Base-by-base conservation (phyloP, 164 flowering plant species). In the Kalanchoe fedtschenkoi region DNA sequence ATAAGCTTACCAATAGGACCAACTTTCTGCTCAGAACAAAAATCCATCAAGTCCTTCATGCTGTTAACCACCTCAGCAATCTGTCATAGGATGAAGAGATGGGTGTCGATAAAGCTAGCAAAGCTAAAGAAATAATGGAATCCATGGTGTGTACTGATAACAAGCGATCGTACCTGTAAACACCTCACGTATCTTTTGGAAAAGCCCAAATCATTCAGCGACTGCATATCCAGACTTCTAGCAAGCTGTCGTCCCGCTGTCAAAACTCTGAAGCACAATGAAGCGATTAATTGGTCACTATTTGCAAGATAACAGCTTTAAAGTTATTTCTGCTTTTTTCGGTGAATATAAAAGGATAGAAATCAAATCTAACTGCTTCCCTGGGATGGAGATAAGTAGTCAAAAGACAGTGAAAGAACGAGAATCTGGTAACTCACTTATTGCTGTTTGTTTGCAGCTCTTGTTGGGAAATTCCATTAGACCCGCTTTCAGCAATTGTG, bases 161-260 rank as follows among this genome's bases (percentile, higher is more conserved):
- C 16, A 47, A 10, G 32, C 15, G 34, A 16, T 62, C 61, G 21
- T 75, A 83, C 99, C 99, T 91, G 99, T 78, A 95, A 74, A 70
- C 96, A 85, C 65, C 99, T 77, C 59, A 95, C 95, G 64, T 85
- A 91, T 89, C 97, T 78, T 74, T 95, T 95, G 17, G 96, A 89
- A 68, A 91, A 95, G 30, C 99, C 97, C 71, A 95, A 73, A 69
- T 95, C 99, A 75, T 95, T 95, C 57, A 95, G 68, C 24, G 93
- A 84, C 64, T 82, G 99, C 28, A 79, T 71, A 75, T 95, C 99
- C 74, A 91, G 72, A 74, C 80, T 78, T 77, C 73, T 87, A 7
- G 82, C 87, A 56, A 95, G 87, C 70, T 89, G 96, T 22, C 87
- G 91, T 26, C 99, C 93, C 62, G 97, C 96, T 22, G 86, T 69